These are phyloP conservation scores for Nakazawaea anatomiae DNA, from an alignment of 805 yeast genomes.

Conservation along the genomic window DNA sequence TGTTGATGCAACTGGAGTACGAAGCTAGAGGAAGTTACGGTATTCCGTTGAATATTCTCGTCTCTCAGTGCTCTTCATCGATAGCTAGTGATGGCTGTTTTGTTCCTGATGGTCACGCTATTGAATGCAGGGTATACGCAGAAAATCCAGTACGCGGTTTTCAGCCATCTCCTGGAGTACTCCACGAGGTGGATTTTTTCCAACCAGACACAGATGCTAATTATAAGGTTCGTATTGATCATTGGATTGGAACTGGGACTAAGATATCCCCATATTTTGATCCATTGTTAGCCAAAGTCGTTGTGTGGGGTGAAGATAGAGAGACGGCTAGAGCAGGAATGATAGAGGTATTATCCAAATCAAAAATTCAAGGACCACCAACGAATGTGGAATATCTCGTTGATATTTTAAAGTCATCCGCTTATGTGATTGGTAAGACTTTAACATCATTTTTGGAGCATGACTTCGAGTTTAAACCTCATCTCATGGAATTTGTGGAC, in stretches of 20 bases:
- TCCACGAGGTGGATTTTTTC: conserved; percentile 18
- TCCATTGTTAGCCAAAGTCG: conserved; percentile 23
- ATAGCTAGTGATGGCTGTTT: conserved; percentile 12
- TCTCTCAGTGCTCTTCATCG: conserved; percentile 9
- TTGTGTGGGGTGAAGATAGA: conserved; percentile 21
- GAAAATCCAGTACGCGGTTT: conserved; percentile 22
- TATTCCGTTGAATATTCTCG: conserved; percentile 13
- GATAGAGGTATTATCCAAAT: conserved; percentile 15
- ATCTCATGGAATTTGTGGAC: conserved; percentile 20
- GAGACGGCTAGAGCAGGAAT: conserved; percentile 15
- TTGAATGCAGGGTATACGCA: conserved; percentile 23
- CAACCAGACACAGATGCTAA: neutral
- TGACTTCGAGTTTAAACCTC: conserved; percentile 16
- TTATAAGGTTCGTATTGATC: conserved; percentile 18
- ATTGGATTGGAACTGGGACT: conserved; percentile 22
- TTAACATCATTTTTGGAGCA: conserved; percentile 17
- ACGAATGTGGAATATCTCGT: conserved; percentile 20
- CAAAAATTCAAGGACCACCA: conserved; percentile 21
- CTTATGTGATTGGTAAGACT: conserved; percentile 15
- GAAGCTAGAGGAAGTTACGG: conserved; percentile 16
- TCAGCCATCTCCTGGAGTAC: conserved; percentile 23
- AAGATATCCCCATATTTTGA: conserved; percentile 25
- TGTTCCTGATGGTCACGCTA: conserved; percentile 22
- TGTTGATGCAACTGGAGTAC: conserved; percentile 22
- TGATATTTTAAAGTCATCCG: conserved; percentile 14